These are phyloP conservation scores for Isatis tinctoria DNA, from an alignment of 345 rosid genomes.

Conservation along the genomic window DNA sequence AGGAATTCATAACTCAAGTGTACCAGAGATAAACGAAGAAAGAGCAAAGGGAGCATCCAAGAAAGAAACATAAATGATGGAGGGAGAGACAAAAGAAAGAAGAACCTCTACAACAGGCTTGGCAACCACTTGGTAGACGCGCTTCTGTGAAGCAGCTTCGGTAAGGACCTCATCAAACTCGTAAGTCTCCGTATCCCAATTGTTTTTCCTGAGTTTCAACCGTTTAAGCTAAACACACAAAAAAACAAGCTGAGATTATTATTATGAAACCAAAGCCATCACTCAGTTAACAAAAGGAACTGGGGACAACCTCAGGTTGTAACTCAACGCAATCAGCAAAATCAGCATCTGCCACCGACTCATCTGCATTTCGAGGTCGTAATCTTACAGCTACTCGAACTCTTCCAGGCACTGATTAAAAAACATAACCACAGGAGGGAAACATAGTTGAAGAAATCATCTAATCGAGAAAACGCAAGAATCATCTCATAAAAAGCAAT, in stretches of 20 bases:
- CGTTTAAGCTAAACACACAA: constrained; percentile 65
- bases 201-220: constrained; percentile 94
- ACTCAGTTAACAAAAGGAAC: background rate
- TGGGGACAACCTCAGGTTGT: constrained; percentile 69
- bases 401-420: constrained; percentile 72
- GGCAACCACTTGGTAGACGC: constrained; percentile 93
- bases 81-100: background rate
- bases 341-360: constrained; percentile 86
- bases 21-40: background rate
- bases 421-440: no score
- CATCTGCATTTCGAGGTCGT: constrained; percentile 88
- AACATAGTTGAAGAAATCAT: no score
- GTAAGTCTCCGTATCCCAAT: constrained; percentile 94
- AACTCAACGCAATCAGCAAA: constrained; percentile 97
- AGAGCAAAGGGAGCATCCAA: background rate
- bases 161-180: constrained; percentile 98
- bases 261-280: background rate
- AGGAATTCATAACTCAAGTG: background rate
- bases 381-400: constrained; percentile 95
- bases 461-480: background rate
- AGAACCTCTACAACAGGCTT: constrained; percentile 98
- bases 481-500: background rate
- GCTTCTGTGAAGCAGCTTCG: constrained; percentile 93
- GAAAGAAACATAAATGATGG: no score
- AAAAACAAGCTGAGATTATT: background rate